These are phyloP conservation scores for Physcia stellaris DNA, from an alignment of 495 filamentous ascomycete genomes.

Conservation along the genomic window DNA sequence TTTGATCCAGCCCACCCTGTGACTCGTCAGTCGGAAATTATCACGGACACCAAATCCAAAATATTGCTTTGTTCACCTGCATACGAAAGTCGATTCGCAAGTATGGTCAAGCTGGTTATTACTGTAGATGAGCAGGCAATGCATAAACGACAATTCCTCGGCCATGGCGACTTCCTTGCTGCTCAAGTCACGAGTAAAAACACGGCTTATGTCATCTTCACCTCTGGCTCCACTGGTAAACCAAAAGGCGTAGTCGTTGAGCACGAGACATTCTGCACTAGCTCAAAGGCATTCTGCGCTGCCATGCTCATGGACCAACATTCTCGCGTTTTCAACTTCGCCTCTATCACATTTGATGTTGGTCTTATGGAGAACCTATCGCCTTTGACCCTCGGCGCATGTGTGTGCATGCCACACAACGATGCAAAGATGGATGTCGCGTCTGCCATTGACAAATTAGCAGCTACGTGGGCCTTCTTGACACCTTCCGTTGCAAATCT, in stretches of 20 bases:
- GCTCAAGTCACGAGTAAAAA: slow-evolving; percentile 24
- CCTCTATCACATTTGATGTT: slow-evolving; percentile 41
- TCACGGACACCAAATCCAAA: slow-evolving; percentile 30
- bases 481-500: slow-evolving; percentile 40
- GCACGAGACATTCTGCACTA: slow-evolving; percentile 34
- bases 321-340: slow-evolving; percentile 38
- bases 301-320: slow-evolving; percentile 22
- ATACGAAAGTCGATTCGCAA: slow-evolving; percentile 6
- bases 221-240: slow-evolving; percentile 44
- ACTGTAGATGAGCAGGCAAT: slow-evolving; percentile 3
- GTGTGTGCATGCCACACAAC: slow-evolving; percentile 46
- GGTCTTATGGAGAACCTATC: slow-evolving; percentile 36
- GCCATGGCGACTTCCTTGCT: slow-evolving; percentile 5
- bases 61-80: slow-evolving; percentile 31
- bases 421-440: slow-evolving; percentile 37
- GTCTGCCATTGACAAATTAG: slow-evolving; percentile 32
- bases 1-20: slow-evolving; percentile 37
- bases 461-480: slow-evolving; percentile 36
- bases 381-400: slow-evolving; percentile 41
- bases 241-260: slow-evolving; percentile 40
- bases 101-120: slow-evolving; percentile 5
- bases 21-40: slow-evolving; percentile 13
- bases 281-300: slow-evolving; percentile 29
- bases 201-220: slow-evolving; percentile 84
- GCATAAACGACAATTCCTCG: slow-evolving; percentile 14